phyloP scores from a whole-genome alignment of 768 basidiomycete genomes.

The Steccherinum ochraceum region DNA sequence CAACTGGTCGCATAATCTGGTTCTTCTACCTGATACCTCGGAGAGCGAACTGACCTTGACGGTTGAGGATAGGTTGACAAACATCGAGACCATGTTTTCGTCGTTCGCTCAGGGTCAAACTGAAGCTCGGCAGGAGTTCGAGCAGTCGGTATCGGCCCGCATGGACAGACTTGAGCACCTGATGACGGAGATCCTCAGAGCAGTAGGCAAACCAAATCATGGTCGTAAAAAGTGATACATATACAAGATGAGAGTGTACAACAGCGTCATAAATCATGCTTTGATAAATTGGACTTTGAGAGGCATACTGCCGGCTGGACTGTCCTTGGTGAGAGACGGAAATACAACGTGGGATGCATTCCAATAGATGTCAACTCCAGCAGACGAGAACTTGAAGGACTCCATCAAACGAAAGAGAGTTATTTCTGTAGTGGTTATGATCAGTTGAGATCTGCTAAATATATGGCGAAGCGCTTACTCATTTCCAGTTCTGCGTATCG shows the following conservation, averaged over 20 bases:
- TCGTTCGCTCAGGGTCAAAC: not conserved
- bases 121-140: not conserved
- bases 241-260: too few species aligned
- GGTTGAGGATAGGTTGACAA: not conserved
- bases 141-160: not conserved
- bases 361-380: not conserved
- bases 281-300: not conserved
- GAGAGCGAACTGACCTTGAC: not conserved
- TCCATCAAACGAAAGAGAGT: not conserved
- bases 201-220: not conserved
- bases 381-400: not conserved
- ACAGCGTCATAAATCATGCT: too few species aligned
- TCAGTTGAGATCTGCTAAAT: not conserved
- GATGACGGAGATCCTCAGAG: not conserved
- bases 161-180: not conserved
- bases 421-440: not conserved
- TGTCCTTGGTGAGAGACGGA: not conserved
- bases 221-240: too few species aligned
- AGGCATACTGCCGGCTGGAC: not conserved
- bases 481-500: slow-evolving; percentile 38
- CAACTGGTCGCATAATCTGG: not conserved
- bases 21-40: not conserved
- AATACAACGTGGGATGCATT: not conserved
- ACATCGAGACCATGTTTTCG: not conserved
- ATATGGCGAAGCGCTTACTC: slow-evolving; percentile 24